Evolutionary conservation across 805 yeast species (phyloP), one percentile per base, ranked within the genome.

Genomic region (Saturnispora saitoi): DNA sequence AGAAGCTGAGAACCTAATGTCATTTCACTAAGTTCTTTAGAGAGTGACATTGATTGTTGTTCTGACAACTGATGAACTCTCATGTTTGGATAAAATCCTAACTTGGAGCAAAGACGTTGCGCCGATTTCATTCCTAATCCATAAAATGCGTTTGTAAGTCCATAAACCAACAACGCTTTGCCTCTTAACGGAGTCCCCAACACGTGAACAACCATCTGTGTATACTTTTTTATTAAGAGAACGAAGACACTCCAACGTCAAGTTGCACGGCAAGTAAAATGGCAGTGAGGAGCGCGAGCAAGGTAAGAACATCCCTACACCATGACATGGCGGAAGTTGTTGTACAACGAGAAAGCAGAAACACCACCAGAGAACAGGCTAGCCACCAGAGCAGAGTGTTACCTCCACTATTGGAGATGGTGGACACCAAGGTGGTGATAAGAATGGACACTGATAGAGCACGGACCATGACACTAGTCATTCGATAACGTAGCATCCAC

Each of bases 41-140:
- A 84, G 41, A 93, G 72, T 32, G 85, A 79, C 78, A 91, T 76
- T 41, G 89, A 75, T 58, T 89, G 95, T 26, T 88, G 86, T 67
- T 93, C 98, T 28, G 84, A 72, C 34, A 93, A 76, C 67, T 93
- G 95, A 64, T 86, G 93, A 86, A 90, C 83, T 68, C 95, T 80
- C 95, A 91, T 90, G 63, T 77, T 73, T 42, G 98, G 98, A 61
- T 90, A 91, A 51, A 93, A 77, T 10, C 96, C 96, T 20, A 91
- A 78, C 62, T 81, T 87, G 36, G 97, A 81, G 64, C 96, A 89
- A 47, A 93, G 72, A 58, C 73, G 71, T 54, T 77, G 77, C 2
- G 97, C 91, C 9, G 85, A 79, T 47, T 70, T 65, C 42, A 70
- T 66, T n/a, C 98, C 96, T 37, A 93, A 71, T 29, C 98, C 99